These are phyloP conservation scores for Dendrocalamus sinicus DNA, from an alignment of 176 grass and related monocot species.

Conservation along the genomic window DNA sequence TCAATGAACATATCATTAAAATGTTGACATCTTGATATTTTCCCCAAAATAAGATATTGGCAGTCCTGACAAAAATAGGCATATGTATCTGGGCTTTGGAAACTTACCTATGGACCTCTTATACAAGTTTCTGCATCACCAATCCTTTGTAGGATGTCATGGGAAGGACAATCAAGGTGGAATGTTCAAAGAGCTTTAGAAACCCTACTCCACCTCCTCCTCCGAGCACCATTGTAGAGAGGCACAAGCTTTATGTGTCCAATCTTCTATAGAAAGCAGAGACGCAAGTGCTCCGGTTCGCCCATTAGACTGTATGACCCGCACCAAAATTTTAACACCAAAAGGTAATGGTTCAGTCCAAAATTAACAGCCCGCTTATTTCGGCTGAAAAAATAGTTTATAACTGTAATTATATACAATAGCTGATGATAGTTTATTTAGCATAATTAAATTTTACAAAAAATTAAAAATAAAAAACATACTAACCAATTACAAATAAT, in stretches of 20 bases:
- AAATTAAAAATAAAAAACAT: too few relatives aligned
- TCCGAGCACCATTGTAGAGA: conserved; percentile 43
- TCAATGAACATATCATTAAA: not conserved
- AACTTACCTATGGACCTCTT: not conserved
- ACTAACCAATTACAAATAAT: too few relatives aligned
- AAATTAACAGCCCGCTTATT: too few relatives aligned
- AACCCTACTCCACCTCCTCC: conserved; percentile 63
- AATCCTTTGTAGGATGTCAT: conserved; percentile 60
- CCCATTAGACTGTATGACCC: too few relatives aligned
- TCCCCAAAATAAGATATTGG: not conserved
- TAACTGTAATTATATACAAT: too few relatives aligned
- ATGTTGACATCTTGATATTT: conserved; percentile 1
- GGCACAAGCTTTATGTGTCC: conserved; percentile 80
- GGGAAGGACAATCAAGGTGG: conserved; percentile 79
- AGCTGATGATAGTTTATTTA: too few relatives aligned
- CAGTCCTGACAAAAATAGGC: not conserved
- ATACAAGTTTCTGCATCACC: conserved; percentile 23
- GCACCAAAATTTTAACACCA: too few relatives aligned
- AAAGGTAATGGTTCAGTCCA: too few relatives aligned
- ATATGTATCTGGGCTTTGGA: not conserved
- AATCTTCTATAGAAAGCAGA: conserved; percentile 83
- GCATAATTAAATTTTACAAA: too few relatives aligned
- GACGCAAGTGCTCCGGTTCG: conserved; percentile 43
- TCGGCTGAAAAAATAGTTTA: too few relatives aligned
- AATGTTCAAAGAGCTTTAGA: conserved; percentile 80